Base-by-base conservation (phyloP, 2,329 filamentous ascomycete species). In the Aspergillus costaricaensis region DNA sequence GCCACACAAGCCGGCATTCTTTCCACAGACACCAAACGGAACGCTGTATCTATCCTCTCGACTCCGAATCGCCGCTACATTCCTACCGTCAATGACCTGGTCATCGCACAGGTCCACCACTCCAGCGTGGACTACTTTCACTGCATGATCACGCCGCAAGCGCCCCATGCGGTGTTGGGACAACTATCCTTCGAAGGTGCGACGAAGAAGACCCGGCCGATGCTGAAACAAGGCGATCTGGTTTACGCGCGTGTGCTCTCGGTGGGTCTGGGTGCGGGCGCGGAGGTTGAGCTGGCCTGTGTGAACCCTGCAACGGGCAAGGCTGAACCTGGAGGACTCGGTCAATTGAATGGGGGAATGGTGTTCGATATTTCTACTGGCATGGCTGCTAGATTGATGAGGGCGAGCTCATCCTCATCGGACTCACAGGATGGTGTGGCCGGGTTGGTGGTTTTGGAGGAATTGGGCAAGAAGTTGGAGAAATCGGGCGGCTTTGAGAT, bases 181-280 rank as follows among this genome's bases (percentile, higher is more conserved):
- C 91, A 96, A 67, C 84, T 98, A 19, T 87, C 92, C n/a, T 99
- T 99, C 75, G 94, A 98, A 77, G 88, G 88, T 64, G 95, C 92
- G 17, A 92, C 90, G 48, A 95, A 93, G 77, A 98, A 98, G 80
- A 96, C 91, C 2, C 85, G 93, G 1, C 95, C 95, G 0, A 84
- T 91, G 65, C 85, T 98, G 47, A 81, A 83, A 27, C 72, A 86
- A 14, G 92, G 92, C 39, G 87, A 91, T 55, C 80, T 97, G 27
- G 91, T 98, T 38, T 98, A 98, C 79, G 94, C 93, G 39, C 90
- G 94, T 63, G 87, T 99, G 47, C 82, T 85, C 27, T 85, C 89
- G 43, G 89, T 91, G 17, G 89, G 91, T 70, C 87, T 92, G 25
- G 89, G 91, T 71, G 88, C 89, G 65, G 90, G 93, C 76, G 91